Conservation (phyloP, 345 rosid species). For the Aquilaria malaccensis region DNA sequence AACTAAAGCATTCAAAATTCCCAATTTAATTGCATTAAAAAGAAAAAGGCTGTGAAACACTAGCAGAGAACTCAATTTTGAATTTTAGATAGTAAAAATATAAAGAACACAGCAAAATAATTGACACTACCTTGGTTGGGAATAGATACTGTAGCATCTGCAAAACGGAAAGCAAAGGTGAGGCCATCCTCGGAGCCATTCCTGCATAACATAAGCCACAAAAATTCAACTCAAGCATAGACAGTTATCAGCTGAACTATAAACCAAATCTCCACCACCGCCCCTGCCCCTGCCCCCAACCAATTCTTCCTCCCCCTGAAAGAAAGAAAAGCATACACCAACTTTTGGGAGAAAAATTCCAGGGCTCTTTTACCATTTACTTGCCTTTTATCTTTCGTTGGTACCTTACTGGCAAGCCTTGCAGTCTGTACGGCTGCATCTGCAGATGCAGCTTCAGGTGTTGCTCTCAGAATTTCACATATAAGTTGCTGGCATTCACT, state of each 20-base stretch:
- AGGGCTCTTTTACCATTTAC: conserved; percentile 15
- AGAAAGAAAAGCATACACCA: too few relatives aligned
- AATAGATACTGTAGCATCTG: conserved; percentile 66
- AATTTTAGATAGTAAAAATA: too few relatives aligned
- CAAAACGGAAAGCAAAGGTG: conserved; percentile 93
- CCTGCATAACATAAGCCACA: conserved; percentile 40
- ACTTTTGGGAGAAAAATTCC: too few relatives aligned
- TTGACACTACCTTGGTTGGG: conserved; percentile 80
- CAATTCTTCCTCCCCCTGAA: too few relatives aligned
- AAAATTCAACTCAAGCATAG: neutral
- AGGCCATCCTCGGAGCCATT: conserved; percentile 88
- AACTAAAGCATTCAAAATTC: too few relatives aligned
- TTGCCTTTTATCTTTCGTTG: conserved; percentile 77
- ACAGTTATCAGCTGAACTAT: neutral
- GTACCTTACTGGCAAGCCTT: conserved; percentile 77
- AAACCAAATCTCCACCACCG: too few relatives aligned
- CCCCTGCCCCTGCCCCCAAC: too few relatives aligned
- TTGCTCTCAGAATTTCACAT: conserved; percentile 97
- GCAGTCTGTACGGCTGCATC: conserved; percentile 98
- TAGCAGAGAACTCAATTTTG: too few relatives aligned
- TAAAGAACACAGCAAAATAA: too few relatives aligned
- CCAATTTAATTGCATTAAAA: too few relatives aligned
- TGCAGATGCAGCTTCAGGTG: conserved; percentile 97
- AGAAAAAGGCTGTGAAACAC: too few relatives aligned
- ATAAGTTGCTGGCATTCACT: conserved; percentile 99